Evolutionary conservation across 164 flowering plant species (phyloP).

Genomic region (Pachysandra terminalis): DNA sequence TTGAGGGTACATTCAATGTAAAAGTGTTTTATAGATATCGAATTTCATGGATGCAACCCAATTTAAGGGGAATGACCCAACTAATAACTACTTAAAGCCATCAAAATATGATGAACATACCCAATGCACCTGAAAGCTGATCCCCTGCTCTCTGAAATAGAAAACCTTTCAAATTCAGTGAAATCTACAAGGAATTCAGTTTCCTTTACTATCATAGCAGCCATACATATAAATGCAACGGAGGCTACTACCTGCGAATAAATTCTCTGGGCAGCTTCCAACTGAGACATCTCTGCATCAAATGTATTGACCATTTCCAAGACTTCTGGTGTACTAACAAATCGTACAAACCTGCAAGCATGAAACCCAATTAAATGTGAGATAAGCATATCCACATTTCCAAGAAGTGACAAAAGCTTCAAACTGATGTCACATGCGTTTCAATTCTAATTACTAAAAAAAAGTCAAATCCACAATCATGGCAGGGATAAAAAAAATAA

Average conservation of each 20-base stretch:
- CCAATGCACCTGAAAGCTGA: conserved; percentile 39
- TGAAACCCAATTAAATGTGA: conserved; percentile 5
- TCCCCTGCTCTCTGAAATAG: conserved; percentile 61
- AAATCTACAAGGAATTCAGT: conserved; percentile 1
- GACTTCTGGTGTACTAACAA: conserved; percentile 93
- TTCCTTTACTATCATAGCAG: neutral
- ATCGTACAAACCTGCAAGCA: conserved; percentile 78
- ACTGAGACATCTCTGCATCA: conserved; percentile 93
- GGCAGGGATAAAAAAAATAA: neutral
- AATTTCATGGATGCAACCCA: neutral
- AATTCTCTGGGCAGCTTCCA: conserved; percentile 82
- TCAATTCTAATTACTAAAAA: neutral
- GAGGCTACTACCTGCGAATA: conserved; percentile 71
- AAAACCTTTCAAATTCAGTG: conserved; percentile 18
- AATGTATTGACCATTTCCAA: conserved; percentile 73
- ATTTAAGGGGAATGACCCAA: neutral
- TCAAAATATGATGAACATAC: conserved; percentile 30
- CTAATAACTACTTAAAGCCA: neutral
- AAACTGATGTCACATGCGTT: neutral
- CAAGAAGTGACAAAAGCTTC: neutral
- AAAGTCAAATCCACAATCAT: neutral
- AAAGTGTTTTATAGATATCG: neutral
- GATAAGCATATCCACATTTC: neutral
- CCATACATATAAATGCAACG: conserved; percentile 1
- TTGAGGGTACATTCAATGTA: neutral